These are phyloP conservation scores for Thinopyrum elongatum DNA, from an alignment of 176 grass and related monocot species.

Conservation along the genomic window DNA sequence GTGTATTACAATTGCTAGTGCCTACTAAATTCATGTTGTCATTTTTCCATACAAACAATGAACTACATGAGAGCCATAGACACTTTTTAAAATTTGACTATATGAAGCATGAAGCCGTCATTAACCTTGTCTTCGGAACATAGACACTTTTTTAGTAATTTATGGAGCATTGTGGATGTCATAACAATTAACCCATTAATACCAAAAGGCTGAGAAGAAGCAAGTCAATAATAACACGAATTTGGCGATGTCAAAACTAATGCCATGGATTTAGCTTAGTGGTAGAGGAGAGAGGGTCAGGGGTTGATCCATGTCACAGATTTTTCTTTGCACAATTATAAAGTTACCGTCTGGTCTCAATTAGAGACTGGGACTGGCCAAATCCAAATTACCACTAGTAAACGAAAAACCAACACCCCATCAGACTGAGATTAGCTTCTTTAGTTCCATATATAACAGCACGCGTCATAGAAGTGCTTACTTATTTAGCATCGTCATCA, in stretches of 20 bases:
- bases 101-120: not conserved
- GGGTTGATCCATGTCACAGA: not conserved
- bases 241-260: not conserved
- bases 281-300: not conserved
- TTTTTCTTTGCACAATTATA: not conserved
- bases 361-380: not conserved
- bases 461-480: not conserved
- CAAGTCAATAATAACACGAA: not conserved
- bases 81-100: not conserved
- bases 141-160: not conserved
- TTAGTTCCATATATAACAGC: not conserved
- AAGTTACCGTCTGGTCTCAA: not conserved
- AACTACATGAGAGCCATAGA: not conserved
- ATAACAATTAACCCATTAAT: not conserved
- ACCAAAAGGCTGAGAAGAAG: not conserved
- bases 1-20: not conserved
- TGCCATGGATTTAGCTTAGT: not conserved
- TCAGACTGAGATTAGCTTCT: not conserved
- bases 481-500: not conserved
- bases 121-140: not conserved
- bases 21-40: not conserved
- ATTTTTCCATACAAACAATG: not conserved
- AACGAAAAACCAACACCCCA: constrained; percentile 13
- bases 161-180: not conserved
- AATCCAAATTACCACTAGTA: constrained; percentile 16